Conservation (phyloP, 768 basidiomycete genomes). For the Mrakia hoshinonis region DNA sequence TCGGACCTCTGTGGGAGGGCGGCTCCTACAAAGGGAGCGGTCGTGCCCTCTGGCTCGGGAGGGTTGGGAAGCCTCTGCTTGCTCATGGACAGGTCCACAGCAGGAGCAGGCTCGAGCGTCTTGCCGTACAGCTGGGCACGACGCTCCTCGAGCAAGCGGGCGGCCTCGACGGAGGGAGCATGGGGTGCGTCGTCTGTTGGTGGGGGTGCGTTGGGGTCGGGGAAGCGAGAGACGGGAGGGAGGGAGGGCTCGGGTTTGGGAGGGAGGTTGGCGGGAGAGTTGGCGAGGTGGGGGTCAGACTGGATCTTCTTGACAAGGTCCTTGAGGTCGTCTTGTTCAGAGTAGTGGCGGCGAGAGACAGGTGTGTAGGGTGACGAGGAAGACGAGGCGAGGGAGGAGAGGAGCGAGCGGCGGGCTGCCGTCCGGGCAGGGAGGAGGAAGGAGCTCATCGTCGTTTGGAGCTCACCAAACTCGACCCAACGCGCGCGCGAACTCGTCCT, state of each 20-base stretch:
- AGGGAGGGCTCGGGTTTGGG: not conserved
- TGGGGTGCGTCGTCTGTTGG: not conserved
- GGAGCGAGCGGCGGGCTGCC: not conserved
- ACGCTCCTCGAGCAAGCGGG: not conserved
- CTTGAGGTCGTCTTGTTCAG: not conserved
- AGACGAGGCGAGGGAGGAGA: not conserved
- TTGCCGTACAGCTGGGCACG: constrained; percentile 6
- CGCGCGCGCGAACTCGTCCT: too few relatives aligned
- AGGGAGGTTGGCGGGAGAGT: not conserved
- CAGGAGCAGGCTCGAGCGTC: not conserved
- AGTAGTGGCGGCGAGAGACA: not conserved
- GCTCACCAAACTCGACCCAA: too few relatives aligned
- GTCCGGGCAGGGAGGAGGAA: not conserved
- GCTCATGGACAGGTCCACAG: not conserved
- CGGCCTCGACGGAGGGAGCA: too few relatives aligned
- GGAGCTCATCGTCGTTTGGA: too few relatives aligned
- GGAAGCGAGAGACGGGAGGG: not conserved
- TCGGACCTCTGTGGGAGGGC: constrained; percentile 40
- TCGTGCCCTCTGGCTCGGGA: constrained; percentile 1
- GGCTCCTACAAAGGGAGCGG: not conserved
- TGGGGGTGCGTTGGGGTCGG: not conserved
- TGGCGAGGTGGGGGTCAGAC: not conserved
- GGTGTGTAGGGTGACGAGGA: not conserved
- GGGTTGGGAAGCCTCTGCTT: not conserved
- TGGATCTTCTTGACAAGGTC: not conserved